These are phyloP conservation scores for Russula sp. DNA, from an alignment of 768 basidiomycete genomes.

Conservation along the genomic window DNA sequence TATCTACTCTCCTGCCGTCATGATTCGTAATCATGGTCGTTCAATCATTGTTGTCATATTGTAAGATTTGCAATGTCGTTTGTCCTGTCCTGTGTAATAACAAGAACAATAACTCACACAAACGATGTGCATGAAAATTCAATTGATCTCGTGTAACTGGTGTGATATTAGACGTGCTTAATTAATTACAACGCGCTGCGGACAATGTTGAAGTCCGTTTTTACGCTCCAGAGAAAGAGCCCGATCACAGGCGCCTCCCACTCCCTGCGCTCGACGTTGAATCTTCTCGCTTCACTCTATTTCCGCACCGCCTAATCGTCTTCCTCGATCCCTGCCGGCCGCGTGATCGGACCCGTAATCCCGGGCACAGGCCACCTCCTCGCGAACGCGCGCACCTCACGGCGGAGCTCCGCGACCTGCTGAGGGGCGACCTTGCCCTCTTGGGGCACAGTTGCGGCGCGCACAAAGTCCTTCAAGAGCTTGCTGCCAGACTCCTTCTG, in stretches of 20 bases:
- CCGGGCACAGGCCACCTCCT: constrained; percentile 91
- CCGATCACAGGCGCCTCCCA: background rate
- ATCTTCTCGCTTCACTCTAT: constrained; percentile 14
- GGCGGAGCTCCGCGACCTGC: constrained; percentile 65
- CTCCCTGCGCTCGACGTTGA: constrained; percentile 19
- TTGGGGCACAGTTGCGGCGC: constrained; percentile 60
- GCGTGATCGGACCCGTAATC: constrained; percentile 42
- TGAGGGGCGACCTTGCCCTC: constrained; percentile 67
- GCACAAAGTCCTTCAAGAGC: constrained; percentile 92
- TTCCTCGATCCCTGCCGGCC: constrained; percentile 61
- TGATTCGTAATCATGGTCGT: background rate
- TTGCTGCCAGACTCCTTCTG: constrained; percentile 96
- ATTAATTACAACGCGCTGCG: background rate
- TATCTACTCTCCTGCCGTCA: background rate
- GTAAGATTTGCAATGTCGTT: background rate
- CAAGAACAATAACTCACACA: background rate
- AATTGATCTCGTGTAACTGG: background rate
- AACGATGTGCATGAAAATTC: background rate
- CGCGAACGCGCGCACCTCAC: constrained; percentile 80
- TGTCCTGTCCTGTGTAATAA: background rate
- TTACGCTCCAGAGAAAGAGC: background rate
- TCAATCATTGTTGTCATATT: background rate
- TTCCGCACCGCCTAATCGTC: constrained; percentile 31
- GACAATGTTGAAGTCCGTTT: constrained; percentile 27
- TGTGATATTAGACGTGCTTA: background rate